Evolutionary conservation across 768 basidiomycete genomes (phyloP).

Genomic region (Kwoniella shandongensis): DNA sequence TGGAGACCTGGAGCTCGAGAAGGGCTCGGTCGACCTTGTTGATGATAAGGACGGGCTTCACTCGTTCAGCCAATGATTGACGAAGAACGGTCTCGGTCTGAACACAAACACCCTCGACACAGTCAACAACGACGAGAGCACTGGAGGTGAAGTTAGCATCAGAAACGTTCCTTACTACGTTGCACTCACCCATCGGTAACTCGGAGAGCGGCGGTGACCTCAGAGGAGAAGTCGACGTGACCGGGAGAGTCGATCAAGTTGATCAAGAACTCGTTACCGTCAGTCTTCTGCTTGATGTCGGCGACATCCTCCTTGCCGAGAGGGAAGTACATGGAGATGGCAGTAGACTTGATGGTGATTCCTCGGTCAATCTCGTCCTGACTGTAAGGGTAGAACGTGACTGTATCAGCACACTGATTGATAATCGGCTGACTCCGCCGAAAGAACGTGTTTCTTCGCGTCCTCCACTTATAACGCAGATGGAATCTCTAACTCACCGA

Average conservation of each 20-base stretch:
- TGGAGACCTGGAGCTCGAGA: slow-evolving; percentile 93
- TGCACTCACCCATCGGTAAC: slow-evolving; percentile 77
- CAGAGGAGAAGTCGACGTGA: slow-evolving; percentile 99
- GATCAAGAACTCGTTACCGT: slow-evolving; percentile 95
- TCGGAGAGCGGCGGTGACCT: slow-evolving; percentile 98
- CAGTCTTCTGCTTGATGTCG: slow-evolving; percentile 90
- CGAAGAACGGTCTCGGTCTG: slow-evolving; percentile 99
- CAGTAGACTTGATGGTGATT: slow-evolving; percentile 99
- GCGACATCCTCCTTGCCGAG: slow-evolving; percentile 82
- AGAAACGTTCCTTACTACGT: background rate
- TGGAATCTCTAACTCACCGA: slow-evolving; percentile 54
- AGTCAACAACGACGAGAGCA: slow-evolving; percentile 99
- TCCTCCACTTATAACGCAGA: background rate
- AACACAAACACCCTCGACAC: slow-evolving; percentile 98
- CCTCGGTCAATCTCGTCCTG: slow-evolving; percentile 99
- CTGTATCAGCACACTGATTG: background rate
- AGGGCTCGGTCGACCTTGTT: slow-evolving; percentile 99
- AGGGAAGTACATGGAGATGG: slow-evolving; percentile 99
- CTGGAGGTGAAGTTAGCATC: slow-evolving; percentile 48
- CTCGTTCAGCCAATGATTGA: slow-evolving; percentile 94
- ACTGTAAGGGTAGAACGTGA: slow-evolving; percentile 34
- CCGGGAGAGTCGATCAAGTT: slow-evolving; percentile 99
- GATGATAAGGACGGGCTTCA: slow-evolving; percentile 98
- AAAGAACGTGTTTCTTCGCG: background rate
- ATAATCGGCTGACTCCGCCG: slow-evolving; percentile 10